Conservation (phyloP, 148 eudicot species). For the Vaccinium macrocarpon region DNA sequence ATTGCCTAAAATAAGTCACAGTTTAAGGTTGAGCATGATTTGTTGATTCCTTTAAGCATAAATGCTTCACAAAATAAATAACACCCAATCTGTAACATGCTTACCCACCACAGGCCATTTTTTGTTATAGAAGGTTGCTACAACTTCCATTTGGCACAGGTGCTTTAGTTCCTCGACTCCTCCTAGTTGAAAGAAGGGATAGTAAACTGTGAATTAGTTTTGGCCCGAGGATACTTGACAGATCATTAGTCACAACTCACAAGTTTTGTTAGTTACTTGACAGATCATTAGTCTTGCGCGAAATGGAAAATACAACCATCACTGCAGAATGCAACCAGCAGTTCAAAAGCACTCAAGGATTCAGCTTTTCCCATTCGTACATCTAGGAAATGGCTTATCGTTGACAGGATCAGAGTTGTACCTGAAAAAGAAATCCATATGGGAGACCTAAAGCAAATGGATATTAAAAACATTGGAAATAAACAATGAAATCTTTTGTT, state of each 20-base stretch:
- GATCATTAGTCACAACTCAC: conserved; percentile 19
- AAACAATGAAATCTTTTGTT: background rate
- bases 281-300: conserved; percentile 42
- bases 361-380: conserved; percentile 44
- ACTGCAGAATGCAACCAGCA: conserved; percentile 18
- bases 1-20: too few species aligned
- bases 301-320: conserved; percentile 27
- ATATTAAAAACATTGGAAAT: too few species aligned
- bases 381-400: conserved; percentile 46
- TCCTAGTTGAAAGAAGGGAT: too few species aligned
- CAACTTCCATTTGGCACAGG: too few species aligned
- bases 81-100: conserved; percentile 4
- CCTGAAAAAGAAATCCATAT: conserved; percentile 27
- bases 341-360: conserved; percentile 19
- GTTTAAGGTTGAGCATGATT: too few species aligned
- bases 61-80: background rate
- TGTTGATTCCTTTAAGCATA: too few species aligned
- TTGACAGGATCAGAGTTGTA: conserved; percentile 57
- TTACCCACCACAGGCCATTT: too few species aligned
- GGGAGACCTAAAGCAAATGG: background rate
- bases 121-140: too few species aligned
- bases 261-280: conserved; percentile 24
- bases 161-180: too few species aligned
- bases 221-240: conserved; percentile 27
- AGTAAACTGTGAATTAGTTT: background rate